Conservation (phyloP, 768 basidiomycete species). For the Suillus luteus region DNA sequence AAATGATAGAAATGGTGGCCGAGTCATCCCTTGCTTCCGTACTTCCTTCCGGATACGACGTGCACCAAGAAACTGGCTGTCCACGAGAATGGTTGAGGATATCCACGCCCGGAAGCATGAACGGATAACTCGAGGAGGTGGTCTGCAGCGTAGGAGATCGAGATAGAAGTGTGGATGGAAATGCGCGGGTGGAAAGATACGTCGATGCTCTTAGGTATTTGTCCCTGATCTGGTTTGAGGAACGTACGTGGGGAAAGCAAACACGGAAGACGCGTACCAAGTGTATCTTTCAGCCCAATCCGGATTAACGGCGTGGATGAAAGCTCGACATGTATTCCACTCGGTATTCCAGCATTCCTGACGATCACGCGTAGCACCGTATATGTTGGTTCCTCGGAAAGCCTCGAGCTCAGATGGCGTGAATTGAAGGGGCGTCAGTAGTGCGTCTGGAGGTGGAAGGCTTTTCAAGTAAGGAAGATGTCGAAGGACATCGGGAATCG, state of each 20-base stretch:
- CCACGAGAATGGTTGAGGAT: slow-evolving; percentile 82
- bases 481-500: slow-evolving; percentile 12
- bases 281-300: slow-evolving; percentile 56
- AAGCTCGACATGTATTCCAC: slow-evolving; percentile 53
- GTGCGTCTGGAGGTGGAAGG: slow-evolving; percentile 56
- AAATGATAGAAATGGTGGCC: slow-evolving; percentile 61
- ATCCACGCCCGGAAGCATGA: slow-evolving; percentile 88
- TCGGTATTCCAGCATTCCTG: slow-evolving; percentile 61
- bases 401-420: slow-evolving; percentile 61
- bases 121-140: slow-evolving; percentile 57
- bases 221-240: slow-evolving; percentile 50
- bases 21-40: slow-evolving; percentile 33
- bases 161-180: slow-evolving; percentile 82
- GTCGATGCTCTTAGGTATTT: slow-evolving; percentile 71
- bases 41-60: slow-evolving; percentile 40
- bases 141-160: slow-evolving; percentile 51
- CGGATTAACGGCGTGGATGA: slow-evolving; percentile 38
- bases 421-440: slow-evolving; percentile 79
- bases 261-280: slow-evolving; percentile 52
- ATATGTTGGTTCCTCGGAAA: slow-evolving; percentile 79
- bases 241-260: slow-evolving; percentile 1
- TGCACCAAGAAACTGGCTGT: slow-evolving; percentile 82
- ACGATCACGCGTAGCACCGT: slow-evolving; percentile 74
- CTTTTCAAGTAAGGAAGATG: slow-evolving; percentile 68
- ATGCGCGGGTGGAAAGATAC: slow-evolving; percentile 85